phyloP scores from a whole-genome alignment of 768 basidiomycete species.

The Gloeophyllum trabeum region DNA sequence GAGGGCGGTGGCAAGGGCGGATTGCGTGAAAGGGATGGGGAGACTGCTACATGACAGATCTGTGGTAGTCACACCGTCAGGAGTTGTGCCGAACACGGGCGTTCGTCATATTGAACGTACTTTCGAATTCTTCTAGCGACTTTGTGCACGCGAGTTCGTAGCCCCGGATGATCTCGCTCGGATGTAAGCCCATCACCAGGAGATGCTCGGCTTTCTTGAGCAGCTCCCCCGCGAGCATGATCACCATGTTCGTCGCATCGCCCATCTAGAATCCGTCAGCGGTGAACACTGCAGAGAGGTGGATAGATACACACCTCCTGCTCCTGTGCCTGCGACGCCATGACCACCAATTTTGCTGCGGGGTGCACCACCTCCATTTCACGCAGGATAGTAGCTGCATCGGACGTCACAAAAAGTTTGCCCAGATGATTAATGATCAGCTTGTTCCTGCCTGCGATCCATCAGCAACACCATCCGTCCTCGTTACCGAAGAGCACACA shows the following conservation, averaged over 20 bases:
- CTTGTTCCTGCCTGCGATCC: slow-evolving; percentile 76
- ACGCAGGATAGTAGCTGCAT: slow-evolving; percentile 96
- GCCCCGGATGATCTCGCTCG: slow-evolving; percentile 89
- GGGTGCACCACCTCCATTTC: slow-evolving; percentile 99
- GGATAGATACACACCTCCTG: slow-evolving; percentile 53
- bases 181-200: slow-evolving; percentile 93
- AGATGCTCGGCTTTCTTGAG: slow-evolving; percentile 89
- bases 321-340: slow-evolving; percentile 97
- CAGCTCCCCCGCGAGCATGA: slow-evolving; percentile 93
- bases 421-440: slow-evolving; percentile 96
- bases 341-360: slow-evolving; percentile 96
- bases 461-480: not conserved
- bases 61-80: slow-evolving; percentile 24
- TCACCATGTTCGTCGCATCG: slow-evolving; percentile 89
- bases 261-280: slow-evolving; percentile 54
- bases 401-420: slow-evolving; percentile 91
- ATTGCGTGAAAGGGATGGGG: slow-evolving; percentile 60
- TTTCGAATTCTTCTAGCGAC: slow-evolving; percentile 80
- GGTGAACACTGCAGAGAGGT: not conserved
- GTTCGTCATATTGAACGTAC: too few relatives aligned
- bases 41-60: slow-evolving; percentile 62
- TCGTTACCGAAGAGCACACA: slow-evolving; percentile 24
- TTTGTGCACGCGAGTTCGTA: slow-evolving; percentile 87
- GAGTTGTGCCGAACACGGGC: too few relatives aligned
- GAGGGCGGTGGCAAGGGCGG: slow-evolving; percentile 62